Conservation (phyloP, 1,139 yeast genomes). For the Pneumocystis carinii region DNA sequence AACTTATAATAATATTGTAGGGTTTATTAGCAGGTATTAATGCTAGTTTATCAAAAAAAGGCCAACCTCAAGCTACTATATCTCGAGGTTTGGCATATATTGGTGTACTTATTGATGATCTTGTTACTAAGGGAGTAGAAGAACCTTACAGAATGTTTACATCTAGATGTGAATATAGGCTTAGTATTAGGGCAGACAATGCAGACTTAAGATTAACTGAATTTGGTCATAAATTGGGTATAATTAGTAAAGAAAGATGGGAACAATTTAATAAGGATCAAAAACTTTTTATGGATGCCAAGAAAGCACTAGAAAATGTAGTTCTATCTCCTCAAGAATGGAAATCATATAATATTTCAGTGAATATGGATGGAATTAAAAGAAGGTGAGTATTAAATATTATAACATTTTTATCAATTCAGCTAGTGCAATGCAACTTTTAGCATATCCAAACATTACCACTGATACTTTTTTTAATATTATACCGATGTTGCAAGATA, state of each 20-base stretch:
- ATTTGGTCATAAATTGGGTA: slow-evolving; percentile 52
- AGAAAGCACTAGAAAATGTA: slow-evolving; percentile 33
- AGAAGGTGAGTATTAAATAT: neutral
- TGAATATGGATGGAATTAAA: slow-evolving; percentile 20
- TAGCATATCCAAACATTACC: neutral
- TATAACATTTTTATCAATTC: neutral
- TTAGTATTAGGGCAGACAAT: slow-evolving; percentile 81
- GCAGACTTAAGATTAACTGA: slow-evolving; percentile 76
- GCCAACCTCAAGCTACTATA: slow-evolving; percentile 35
- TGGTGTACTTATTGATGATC: slow-evolving; percentile 86
- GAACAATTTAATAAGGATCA: slow-evolving; percentile 33
- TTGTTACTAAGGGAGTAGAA: slow-evolving; percentile 87
- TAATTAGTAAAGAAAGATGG: slow-evolving; percentile 51
- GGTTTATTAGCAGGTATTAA: slow-evolving; percentile 93
- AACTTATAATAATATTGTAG: slow-evolving; percentile 27
- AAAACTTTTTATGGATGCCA: slow-evolving; percentile 32
- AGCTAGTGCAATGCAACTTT: slow-evolving; percentile 1
- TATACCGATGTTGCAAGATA: neutral
- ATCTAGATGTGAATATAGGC: slow-evolving; percentile 82
- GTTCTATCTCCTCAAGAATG: slow-evolving; percentile 46
- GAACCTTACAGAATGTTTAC: slow-evolving; percentile 99
- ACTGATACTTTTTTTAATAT: neutral
- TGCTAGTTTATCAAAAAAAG: slow-evolving; percentile 48
- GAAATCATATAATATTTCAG: slow-evolving; percentile 31
- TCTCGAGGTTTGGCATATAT: slow-evolving; percentile 73